These are phyloP conservation scores for Stephania japonica DNA, from an alignment of 164 flowering plant genomes.

Conservation along the genomic window DNA sequence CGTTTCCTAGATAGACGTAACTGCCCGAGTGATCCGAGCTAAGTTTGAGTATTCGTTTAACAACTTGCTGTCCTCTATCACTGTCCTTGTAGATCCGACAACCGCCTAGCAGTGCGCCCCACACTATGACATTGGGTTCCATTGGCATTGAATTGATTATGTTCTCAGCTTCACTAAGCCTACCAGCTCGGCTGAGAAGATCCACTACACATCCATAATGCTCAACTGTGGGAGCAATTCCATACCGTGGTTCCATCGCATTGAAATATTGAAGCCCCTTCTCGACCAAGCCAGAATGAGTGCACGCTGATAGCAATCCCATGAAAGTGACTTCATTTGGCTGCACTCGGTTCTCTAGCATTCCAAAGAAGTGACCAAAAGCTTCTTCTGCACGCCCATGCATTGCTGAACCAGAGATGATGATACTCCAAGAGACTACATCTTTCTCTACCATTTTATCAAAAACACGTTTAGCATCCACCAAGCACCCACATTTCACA, in stretches of 20 bases:
- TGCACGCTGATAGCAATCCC: constrained; percentile 37
- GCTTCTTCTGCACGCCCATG: constrained; percentile 29
- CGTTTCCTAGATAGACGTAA: constrained; percentile 35
- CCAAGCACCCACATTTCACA: constrained; percentile 28
- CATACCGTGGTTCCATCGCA: constrained; percentile 18
- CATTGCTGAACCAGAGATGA: constrained; percentile 32
- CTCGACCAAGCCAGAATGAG: constrained; percentile 33
- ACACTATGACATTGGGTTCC: constrained; percentile 31
- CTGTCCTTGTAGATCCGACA: constrained; percentile 25
- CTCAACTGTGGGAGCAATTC: constrained; percentile 26
- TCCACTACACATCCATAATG: constrained; percentile 34
- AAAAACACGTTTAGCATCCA: constrained; percentile 26
- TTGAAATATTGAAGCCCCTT: constrained; percentile 28
- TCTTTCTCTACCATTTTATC: constrained; percentile 34
- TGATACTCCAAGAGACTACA: constrained; percentile 35
- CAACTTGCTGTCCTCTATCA: constrained; percentile 30
- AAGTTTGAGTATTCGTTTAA: constrained; percentile 28
- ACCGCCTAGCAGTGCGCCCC: constrained; percentile 39
- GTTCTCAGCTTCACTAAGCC: constrained; percentile 29
- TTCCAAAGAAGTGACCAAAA: constrained; percentile 23
- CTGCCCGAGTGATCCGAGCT: constrained; percentile 39
- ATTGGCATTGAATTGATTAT: constrained; percentile 31
- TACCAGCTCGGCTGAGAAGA: constrained; percentile 32
- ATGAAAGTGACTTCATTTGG: constrained; percentile 37
- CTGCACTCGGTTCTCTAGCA: constrained; percentile 20